Evolutionary conservation across 1,139 yeast species (phyloP).

Genomic region (Hemisphaericaspora xylanilytica): DNA sequence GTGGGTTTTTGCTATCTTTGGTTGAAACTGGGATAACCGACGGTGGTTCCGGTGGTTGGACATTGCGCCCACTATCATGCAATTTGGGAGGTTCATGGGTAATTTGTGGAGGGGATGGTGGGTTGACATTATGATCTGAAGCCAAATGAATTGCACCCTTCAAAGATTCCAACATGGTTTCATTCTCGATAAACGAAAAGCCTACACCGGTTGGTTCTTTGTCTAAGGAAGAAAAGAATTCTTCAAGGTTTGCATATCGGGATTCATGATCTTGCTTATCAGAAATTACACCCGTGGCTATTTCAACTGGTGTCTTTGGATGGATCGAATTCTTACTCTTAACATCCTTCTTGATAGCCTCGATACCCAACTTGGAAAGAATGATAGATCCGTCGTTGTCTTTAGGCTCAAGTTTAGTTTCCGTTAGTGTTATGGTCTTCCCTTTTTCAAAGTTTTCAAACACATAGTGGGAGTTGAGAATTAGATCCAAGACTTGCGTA

Average conservation of each 20-base stretch:
- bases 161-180: conserved; percentile 8
- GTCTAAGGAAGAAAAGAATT: conserved; percentile 17
- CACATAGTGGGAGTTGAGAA: conserved; percentile 28
- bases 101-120: neutral
- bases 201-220: conserved; percentile 7
- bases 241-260: conserved; percentile 25
- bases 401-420: conserved; percentile 1
- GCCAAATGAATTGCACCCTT: conserved; percentile 8
- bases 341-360: neutral
- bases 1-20: neutral
- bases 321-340: neutral
- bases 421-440: neutral
- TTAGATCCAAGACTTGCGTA: conserved; percentile 35
- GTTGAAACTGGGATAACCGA: neutral
- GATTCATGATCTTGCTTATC: conserved; percentile 6
- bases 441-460: conserved; percentile 27
- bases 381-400: neutral
- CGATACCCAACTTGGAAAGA: neutral
- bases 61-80: too few species aligned
- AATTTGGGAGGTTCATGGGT: too few species aligned
- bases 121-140: conserved; percentile 1
- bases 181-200: conserved; percentile 4
- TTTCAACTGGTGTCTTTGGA: conserved; percentile 1
- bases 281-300: neutral
- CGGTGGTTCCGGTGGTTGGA: neutral